Evolutionary conservation across 148 eudicot species (phyloP).

Genomic region (Silene uniflora): DNA sequence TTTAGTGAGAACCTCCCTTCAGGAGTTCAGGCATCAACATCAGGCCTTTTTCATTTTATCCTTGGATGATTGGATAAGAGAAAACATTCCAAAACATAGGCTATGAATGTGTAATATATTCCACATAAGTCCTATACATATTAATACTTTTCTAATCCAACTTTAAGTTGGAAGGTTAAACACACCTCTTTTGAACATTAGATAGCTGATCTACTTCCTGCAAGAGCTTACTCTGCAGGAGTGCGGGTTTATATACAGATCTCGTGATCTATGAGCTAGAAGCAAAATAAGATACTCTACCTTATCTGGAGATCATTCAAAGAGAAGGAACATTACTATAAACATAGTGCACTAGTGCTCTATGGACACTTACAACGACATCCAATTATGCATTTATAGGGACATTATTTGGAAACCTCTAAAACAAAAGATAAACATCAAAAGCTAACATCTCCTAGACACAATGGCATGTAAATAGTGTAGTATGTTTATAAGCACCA

Average conservation of each 20-base stretch:
- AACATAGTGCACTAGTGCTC: background rate
- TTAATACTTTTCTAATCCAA: no score
- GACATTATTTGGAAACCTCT: background rate
- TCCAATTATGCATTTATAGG: background rate
- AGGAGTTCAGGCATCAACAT: no score
- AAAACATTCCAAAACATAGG: no score
- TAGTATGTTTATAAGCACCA: background rate
- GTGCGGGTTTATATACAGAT: background rate
- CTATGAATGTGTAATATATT: no score
- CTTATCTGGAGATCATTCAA: background rate
- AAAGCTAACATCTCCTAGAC: background rate
- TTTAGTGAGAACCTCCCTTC: no score
- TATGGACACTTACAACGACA: background rate
- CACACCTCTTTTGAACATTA: background rate
- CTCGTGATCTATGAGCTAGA: background rate
- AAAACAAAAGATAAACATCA: background rate
- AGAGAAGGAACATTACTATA: background rate
- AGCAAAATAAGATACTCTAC: background rate
- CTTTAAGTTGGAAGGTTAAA: background rate
- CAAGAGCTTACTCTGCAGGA: background rate
- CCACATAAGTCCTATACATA: no score
- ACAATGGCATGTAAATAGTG: background rate
- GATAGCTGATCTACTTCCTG: background rate
- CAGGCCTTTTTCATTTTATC: no score
- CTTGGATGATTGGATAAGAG: no score